A percentile compares a stretch with the other conserved stretches of the same genome.
phyloP scores from a whole-genome alignment of 2,329 filamentous ascomycete species.

The Cladosporium sp. region DNA sequence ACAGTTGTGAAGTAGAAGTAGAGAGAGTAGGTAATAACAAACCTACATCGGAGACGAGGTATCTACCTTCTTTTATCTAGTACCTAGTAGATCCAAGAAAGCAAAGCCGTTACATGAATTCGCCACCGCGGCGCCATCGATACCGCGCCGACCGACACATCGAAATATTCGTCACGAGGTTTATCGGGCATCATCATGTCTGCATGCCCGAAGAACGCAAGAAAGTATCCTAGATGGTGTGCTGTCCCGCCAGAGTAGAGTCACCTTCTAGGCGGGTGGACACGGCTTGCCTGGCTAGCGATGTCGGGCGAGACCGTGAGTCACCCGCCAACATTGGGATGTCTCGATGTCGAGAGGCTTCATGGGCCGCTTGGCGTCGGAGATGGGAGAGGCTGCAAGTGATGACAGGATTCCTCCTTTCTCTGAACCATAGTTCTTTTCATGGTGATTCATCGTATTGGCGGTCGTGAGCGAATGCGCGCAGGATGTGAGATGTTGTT shows the following conservation, averaged over 20 bases:
- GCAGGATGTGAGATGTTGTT: no score
- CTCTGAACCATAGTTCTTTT: not conserved
- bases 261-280: conserved; percentile 11
- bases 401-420: no score
- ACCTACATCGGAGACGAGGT: no score
- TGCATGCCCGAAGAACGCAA: not conserved
- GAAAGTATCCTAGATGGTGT: no score
- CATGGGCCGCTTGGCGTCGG: conserved; percentile 2
- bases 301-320: conserved; percentile 7
- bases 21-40: no score
- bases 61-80: conserved; percentile 7
- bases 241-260: conserved; percentile 1
- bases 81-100: not conserved
- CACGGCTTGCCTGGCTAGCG: conserved; percentile 8
- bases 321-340: not conserved
- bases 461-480: not conserved
- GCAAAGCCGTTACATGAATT: not conserved
- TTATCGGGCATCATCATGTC: not conserved
- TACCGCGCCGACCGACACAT: not conserved
- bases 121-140: not conserved
- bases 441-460: not conserved
- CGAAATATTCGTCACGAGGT: conserved; percentile 7
- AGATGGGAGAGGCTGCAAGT: not conserved
- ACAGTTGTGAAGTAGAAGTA: no score
- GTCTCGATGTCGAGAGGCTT: no score